Evolutionary conservation across 331 rosid genomes (phyloP).

Genomic region (Quercus tomentella): DNA sequence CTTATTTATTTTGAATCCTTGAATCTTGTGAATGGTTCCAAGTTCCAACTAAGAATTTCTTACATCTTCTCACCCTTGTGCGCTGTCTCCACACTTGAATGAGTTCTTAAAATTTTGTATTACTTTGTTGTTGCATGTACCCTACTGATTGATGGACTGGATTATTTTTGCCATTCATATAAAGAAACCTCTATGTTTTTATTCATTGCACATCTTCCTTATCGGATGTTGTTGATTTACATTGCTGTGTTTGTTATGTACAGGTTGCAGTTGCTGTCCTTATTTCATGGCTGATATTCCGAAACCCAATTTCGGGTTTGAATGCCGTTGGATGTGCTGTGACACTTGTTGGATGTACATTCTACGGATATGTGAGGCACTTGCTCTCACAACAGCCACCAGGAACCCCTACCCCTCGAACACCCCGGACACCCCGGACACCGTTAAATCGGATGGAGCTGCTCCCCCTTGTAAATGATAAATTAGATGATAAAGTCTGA

Average conservation of each 20-base stretch:
- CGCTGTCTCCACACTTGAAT: not conserved
- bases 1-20: not conserved
- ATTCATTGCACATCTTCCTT: not conserved
- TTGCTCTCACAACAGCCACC: conserved; percentile 71
- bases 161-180: not conserved
- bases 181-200: not conserved
- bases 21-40: not conserved
- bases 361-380: conserved; percentile 90
- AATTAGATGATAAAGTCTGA: conserved; percentile 76
- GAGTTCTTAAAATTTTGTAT: not conserved
- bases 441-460: conserved; percentile 79
- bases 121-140: not conserved
- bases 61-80: not conserved
- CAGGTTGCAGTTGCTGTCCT: conserved; percentile 99
- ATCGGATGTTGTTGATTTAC: not conserved
- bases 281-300: conserved; percentile 87
- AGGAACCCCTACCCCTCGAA: conserved; percentile 80
- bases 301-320: conserved; percentile 77
- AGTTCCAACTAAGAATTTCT: not conserved
- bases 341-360: conserved; percentile 90
- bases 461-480: conserved; percentile 94
- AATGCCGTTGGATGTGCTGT: conserved; percentile 83
- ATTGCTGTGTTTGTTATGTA: conserved; percentile 6
- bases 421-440: conserved; percentile 79
- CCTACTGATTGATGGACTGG: not conserved